Conservation (phyloP, 805 yeast genomes). For the Sugiyamaella qingdaonensis region DNA sequence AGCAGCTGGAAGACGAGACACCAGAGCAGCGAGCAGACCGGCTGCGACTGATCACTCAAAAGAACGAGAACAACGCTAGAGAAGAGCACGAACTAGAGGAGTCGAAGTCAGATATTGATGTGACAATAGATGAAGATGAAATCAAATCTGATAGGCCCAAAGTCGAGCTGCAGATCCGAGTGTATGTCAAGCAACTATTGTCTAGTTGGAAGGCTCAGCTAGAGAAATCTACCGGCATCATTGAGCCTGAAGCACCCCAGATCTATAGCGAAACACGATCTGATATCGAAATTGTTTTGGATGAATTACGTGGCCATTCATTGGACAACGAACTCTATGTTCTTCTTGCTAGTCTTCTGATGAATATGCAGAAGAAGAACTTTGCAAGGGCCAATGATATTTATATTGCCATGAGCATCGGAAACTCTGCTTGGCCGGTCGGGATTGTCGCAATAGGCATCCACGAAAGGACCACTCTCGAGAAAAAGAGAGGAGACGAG, state of each 20-base stretch:
- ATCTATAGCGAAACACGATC: conserved; percentile 45
- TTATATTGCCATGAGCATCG: conserved; percentile 73
- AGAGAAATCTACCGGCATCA: conserved; percentile 29
- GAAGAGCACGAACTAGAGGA: conserved; percentile 26
- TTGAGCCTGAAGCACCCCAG: conserved; percentile 17
- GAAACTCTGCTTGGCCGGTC: conserved; percentile 90
- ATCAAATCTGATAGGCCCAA: conserved; percentile 33
- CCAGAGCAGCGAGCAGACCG: conserved; percentile 19
- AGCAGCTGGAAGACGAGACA: conserved; percentile 24
- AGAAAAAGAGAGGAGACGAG: conserved; percentile 45
- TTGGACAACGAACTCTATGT: conserved; percentile 42
- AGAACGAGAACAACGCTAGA: conserved; percentile 15
- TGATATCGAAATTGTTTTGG: conserved; percentile 49
- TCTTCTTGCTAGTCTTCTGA: conserved; percentile 55
- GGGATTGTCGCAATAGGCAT: conserved; percentile 78
- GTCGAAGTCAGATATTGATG: conserved; percentile 25
- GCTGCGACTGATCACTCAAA: conserved; percentile 19
- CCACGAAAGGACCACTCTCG: conserved; percentile 65
- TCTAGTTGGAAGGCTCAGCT: conserved; percentile 35
- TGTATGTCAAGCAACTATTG: conserved; percentile 45
- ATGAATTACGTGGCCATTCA: conserved; percentile 45
- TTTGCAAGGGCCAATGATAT: conserved; percentile 56
- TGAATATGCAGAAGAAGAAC: conserved; percentile 53
- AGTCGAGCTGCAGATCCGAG: conserved; percentile 42
- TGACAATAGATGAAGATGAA: conserved; percentile 30